Evolutionary conservation across 495 filamentous ascomycete genomes (phyloP).

Genomic region (Rhizodiscina lignyota): DNA sequence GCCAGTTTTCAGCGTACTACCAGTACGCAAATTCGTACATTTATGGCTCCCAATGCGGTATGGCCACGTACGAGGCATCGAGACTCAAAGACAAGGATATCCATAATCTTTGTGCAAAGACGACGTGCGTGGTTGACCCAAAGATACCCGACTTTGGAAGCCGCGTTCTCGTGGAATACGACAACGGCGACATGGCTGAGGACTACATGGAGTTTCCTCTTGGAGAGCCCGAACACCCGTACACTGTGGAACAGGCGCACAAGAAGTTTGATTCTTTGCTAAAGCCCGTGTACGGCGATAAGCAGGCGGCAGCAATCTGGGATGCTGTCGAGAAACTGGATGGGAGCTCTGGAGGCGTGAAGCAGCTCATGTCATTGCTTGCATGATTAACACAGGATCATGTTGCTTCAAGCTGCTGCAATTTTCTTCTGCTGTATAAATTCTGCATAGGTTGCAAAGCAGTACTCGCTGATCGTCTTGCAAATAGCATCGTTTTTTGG

Average conservation of each 20-base stretch:
- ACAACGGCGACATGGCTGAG: constrained; percentile 5
- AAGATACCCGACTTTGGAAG: constrained; percentile 7
- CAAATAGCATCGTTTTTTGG: no score
- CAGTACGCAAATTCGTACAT: constrained; percentile 10
- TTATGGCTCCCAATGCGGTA: constrained; percentile 11
- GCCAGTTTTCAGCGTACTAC: constrained; percentile 14
- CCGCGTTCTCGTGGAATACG: constrained; percentile 6
- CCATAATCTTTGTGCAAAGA: constrained; percentile 9
- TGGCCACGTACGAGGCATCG: constrained; percentile 7
- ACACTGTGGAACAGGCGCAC: constrained; percentile 10
- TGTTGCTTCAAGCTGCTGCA: no score
- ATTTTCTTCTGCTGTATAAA: no score
- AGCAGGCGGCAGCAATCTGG: no score
- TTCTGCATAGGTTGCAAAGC: no score
- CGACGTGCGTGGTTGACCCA: constrained; percentile 5
- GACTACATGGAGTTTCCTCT: constrained; percentile 10
- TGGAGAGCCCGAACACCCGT: constrained; percentile 14
- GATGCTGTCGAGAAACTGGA: no score
- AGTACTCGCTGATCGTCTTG: no score
- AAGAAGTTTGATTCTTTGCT: no score
- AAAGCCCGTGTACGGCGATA: no score
- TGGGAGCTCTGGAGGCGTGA: no score
- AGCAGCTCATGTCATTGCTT: no score
- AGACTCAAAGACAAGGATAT: constrained; percentile 7
- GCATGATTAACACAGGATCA: no score